Percentiles rank a stretch among this genome's conserved stretches.
phyloP scores from a whole-genome alignment of 352 stramenopile species.

The Globisporangium irregulare region DNA sequence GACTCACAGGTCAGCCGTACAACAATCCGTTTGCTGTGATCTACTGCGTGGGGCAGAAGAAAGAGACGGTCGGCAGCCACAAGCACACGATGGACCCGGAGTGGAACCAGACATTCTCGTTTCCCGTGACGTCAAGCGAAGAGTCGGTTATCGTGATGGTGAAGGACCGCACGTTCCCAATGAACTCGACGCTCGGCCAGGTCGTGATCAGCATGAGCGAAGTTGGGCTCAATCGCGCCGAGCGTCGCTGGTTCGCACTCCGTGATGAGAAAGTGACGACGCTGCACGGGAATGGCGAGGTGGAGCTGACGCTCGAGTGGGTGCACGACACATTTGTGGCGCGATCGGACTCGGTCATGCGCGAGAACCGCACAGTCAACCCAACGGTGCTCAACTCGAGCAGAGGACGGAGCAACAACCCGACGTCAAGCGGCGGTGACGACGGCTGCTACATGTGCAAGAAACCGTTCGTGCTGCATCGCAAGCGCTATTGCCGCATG shows the following conservation, averaged over 20 bases:
- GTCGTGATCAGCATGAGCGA: slow-evolving; percentile 77
- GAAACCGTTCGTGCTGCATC: slow-evolving; percentile 74
- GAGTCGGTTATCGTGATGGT: slow-evolving; percentile 65
- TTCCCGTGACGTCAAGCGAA: slow-evolving; percentile 76
- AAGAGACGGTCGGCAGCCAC: slow-evolving; percentile 83
- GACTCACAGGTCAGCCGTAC: slow-evolving; percentile 81
- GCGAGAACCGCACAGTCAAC: slow-evolving; percentile 48
- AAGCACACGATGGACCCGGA: slow-evolving; percentile 89
- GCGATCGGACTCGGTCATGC: slow-evolving; percentile 82
- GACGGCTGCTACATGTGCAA: slow-evolving; percentile 84
- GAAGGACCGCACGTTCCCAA: slow-evolving; percentile 72
- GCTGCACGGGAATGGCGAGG: slow-evolving; percentile 71
- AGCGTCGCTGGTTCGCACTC: slow-evolving; percentile 78
- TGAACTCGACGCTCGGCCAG: slow-evolving; percentile 74
- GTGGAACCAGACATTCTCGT: slow-evolving; percentile 90
- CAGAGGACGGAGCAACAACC: slow-evolving; percentile 16
- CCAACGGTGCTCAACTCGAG: slow-evolving; percentile 12
- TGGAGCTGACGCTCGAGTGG: slow-evolving; percentile 89
- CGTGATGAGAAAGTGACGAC: slow-evolving; percentile 65
- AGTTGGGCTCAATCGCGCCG: slow-evolving; percentile 73
- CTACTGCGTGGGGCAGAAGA: slow-evolving; percentile 81
- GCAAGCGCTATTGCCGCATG: slow-evolving; percentile 83
- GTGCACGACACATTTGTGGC: slow-evolving; percentile 89
- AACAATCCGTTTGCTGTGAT: slow-evolving; percentile 86
- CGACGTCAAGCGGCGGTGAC: slow-evolving; percentile 25